Evolutionary conservation across 2,329 filamentous ascomycete species (phyloP).

Genomic region (Penicillium sp.): DNA sequence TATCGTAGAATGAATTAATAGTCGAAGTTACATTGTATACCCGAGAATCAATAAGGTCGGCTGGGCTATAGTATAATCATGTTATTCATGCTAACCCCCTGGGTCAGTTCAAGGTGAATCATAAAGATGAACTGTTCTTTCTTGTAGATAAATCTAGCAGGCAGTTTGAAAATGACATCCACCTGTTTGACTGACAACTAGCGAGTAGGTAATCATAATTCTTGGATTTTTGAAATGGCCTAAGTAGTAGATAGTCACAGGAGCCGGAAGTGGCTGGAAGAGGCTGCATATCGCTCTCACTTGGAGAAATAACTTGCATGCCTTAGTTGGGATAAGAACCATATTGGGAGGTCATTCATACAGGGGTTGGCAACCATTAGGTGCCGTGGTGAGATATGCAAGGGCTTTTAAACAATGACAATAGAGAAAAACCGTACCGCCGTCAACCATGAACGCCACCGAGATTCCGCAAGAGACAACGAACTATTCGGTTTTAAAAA

Average conservation of each 20-base stretch:
- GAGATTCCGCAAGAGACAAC: background rate
- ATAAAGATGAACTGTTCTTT: too few species aligned
- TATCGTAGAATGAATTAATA: background rate
- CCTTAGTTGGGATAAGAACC: too few species aligned
- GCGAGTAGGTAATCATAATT: background rate
- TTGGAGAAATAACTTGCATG: too few species aligned
- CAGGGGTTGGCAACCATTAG: background rate
- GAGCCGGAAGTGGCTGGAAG: too few species aligned
- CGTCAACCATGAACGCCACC: background rate
- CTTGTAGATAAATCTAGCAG: too few species aligned
- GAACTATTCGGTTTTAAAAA: background rate
- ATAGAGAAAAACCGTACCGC: background rate
- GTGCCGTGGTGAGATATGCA: background rate
- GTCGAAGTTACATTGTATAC: background rate
- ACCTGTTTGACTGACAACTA: background rate
- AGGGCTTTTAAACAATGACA: background rate
- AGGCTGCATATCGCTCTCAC: too few species aligned
- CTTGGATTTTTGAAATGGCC: too few species aligned
- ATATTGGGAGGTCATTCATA: background rate
- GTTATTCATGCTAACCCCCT: background rate
- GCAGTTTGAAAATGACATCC: background rate
- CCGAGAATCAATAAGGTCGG: background rate
- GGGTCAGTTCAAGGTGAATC: too few species aligned
- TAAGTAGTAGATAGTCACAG: too few species aligned
- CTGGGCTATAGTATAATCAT: background rate